Base-by-base conservation (phyloP, 352 stramenopile species). In the Globisporangium cystogenes region DNA sequence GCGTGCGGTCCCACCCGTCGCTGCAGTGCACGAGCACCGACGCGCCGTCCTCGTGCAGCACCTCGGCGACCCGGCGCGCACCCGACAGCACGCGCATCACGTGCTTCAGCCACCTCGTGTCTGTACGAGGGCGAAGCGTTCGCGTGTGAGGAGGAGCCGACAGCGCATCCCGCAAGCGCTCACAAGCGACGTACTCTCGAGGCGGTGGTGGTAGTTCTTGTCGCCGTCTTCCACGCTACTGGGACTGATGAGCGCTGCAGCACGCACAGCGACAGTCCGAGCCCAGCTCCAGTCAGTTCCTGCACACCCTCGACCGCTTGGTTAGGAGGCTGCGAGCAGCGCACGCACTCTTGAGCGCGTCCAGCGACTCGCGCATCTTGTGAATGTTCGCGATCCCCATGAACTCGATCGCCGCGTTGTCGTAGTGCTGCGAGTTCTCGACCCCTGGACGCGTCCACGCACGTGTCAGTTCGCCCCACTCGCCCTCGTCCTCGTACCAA, bases 331-430 rank as follows among this genome's bases (percentile, higher is more conserved):
- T n/a, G n/a, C n/a, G n/a, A n/a, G n/a, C 15, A 47, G 47, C 5
- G 15, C 1, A 72, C 76, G 43, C 59, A 91, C 80, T 63, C 55
- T 90, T 85, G 4, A 97, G 55, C 14, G 71, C 66, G 59, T 97
- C 86, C 55, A 99, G 82, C 0, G 90, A 95, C 62, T 99, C 91
- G 47, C 97, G 93, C 75, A 99, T 98, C 52, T 96, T 96, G 80
- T 99, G 96, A 60, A 99, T 99, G 67, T 99, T 99, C 16, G 89
- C 93, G 62, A 99, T 99, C 23, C 96, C 95, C 82, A 98, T 96
- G 71, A 99, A 99, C 52, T 97, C 91, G 44, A 99, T 87, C 3
- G 87, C 96, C 12, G 88, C 86, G 47, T 96, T 95, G 48, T 96
- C 80, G 67, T 99, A 99, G 65, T 98, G 87, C 60, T 96, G 91